These are phyloP conservation scores for Aphanomyces cochlioides DNA, from an alignment of 352 stramenopile species.

Conservation along the genomic window DNA sequence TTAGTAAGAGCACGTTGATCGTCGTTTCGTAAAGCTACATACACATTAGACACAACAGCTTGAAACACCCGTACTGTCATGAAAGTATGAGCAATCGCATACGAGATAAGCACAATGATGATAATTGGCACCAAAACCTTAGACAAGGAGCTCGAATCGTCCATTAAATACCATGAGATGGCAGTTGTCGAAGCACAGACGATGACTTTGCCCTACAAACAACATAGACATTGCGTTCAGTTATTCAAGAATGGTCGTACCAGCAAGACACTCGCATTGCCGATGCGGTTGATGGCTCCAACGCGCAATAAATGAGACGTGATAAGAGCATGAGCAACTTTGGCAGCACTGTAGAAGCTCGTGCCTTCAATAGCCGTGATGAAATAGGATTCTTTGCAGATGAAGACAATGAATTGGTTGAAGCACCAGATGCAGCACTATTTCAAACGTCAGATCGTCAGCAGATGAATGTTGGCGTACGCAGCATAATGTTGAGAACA, in stretches of 20 bases:
- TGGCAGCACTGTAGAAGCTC: conserved; percentile 68
- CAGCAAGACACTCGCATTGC: conserved; percentile 59
- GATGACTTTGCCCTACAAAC: conserved; percentile 54
- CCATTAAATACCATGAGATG: conserved; percentile 65
- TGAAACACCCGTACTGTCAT: conserved; percentile 51
- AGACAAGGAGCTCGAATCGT: conserved; percentile 42
- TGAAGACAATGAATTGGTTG: conserved; percentile 77
- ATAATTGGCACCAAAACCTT: conserved; percentile 51
- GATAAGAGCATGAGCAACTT: conserved; percentile 67
- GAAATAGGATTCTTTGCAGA: conserved; percentile 79
- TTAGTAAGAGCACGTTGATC: conserved; percentile 82
- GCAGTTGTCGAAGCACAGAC: conserved; percentile 67
- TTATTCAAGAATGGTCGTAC: background rate
- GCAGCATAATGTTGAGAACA: conserved; percentile 61
- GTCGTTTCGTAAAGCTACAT: conserved; percentile 81
- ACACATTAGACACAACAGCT: background rate
- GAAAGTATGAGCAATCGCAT: conserved; percentile 71
- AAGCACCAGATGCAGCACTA: conserved; percentile 85
- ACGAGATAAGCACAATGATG: conserved; percentile 66
- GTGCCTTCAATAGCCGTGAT: conserved; percentile 78
- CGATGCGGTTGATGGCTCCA: conserved; percentile 62
- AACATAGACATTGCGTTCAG: background rate
- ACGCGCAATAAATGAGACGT: conserved; percentile 66
- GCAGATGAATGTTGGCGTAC: conserved; percentile 40
- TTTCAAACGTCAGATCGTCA: conserved; percentile 2